Evolutionary conservation across 2,329 filamentous ascomycete genomes (phyloP).

Genomic region (Helotiales sp.): DNA sequence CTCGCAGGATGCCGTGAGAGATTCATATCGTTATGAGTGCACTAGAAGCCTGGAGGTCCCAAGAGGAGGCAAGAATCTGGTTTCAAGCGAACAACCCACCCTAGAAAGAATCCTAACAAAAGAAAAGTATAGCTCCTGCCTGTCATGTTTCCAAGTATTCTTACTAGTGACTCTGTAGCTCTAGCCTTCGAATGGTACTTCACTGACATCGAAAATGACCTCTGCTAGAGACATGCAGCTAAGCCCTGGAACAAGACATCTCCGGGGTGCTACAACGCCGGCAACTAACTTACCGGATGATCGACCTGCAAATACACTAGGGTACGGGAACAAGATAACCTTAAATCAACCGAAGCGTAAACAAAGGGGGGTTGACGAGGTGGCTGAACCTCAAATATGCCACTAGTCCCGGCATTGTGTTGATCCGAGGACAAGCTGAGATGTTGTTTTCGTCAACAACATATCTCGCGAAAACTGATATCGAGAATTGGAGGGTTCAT

Average conservation of each 20-base stretch:
- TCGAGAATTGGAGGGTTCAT: too few species aligned
- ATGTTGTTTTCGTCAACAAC: neutral
- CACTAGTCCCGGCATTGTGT: constrained; percentile 2
- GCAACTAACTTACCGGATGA: neutral
- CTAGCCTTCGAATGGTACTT: too few species aligned
- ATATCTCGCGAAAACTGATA: too few species aligned
- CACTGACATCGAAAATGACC: neutral
- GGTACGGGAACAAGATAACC: neutral
- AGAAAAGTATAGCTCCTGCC: too few species aligned
- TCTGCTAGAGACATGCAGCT: neutral
- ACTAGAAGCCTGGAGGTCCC: too few species aligned
- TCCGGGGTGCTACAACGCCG: constrained; percentile 2
- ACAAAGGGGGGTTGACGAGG: neutral
- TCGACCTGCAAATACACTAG: neutral
- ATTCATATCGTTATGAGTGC: neutral
- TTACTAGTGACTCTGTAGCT: too few species aligned
- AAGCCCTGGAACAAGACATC: neutral
- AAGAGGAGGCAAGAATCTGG: too few species aligned
- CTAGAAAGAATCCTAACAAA: too few species aligned
- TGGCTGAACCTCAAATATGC: neutral
- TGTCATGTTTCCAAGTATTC: neutral
- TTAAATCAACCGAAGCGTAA: neutral
- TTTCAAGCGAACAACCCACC: too few species aligned
- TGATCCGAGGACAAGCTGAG: neutral
- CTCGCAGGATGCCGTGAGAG: neutral